These are phyloP conservation scores for Musa troglodytarum DNA, from an alignment of 176 grass and related monocot species.

Conservation along the genomic window DNA sequence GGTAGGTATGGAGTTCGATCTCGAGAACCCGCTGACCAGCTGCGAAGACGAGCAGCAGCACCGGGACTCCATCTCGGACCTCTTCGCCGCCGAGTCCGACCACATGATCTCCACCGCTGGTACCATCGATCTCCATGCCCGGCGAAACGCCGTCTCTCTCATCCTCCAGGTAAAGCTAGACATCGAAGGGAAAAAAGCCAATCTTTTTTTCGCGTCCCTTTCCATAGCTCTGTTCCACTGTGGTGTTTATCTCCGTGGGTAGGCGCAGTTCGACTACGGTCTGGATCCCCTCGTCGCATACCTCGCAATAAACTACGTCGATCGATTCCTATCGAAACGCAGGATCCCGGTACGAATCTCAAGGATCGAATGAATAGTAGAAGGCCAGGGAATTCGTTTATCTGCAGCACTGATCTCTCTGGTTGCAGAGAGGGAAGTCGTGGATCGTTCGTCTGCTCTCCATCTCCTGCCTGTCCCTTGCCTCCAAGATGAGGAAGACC, in stretches of 20 bases:
- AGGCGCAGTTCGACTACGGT: slow-evolving; percentile 49
- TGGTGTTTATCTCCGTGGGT: slow-evolving; percentile 10
- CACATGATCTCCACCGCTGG: slow-evolving; percentile 27
- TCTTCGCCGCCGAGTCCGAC: slow-evolving; percentile 47
- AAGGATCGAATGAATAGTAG: slow-evolving; percentile 10
- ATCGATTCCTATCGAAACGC: slow-evolving; percentile 84
- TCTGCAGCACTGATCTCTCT: neutral
- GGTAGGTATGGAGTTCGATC: slow-evolving; percentile 30
- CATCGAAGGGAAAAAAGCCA: neutral
- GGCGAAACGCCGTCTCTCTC: slow-evolving; percentile 40
- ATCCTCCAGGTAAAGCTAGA: slow-evolving; percentile 55
- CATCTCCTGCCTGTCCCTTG: slow-evolving; percentile 76
- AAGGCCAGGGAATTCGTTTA: neutral
- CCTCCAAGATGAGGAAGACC: slow-evolving; percentile 88
- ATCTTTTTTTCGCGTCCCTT: neutral
- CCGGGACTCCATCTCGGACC: slow-evolving; percentile 36
- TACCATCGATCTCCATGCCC: slow-evolving; percentile 23
- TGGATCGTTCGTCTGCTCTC: slow-evolving; percentile 79
- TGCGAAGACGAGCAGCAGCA: slow-evolving; percentile 48
- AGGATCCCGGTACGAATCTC: slow-evolving; percentile 41
- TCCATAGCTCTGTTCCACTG: slow-evolving; percentile 3
- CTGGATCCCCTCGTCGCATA: slow-evolving; percentile 72
- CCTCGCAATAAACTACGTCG: slow-evolving; percentile 88
- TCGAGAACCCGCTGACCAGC: slow-evolving; percentile 86
- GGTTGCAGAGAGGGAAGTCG: slow-evolving; percentile 33